Conservation (phyloP, 2,329 filamentous ascomycete species). For the Colletotrichum sp. region DNA sequence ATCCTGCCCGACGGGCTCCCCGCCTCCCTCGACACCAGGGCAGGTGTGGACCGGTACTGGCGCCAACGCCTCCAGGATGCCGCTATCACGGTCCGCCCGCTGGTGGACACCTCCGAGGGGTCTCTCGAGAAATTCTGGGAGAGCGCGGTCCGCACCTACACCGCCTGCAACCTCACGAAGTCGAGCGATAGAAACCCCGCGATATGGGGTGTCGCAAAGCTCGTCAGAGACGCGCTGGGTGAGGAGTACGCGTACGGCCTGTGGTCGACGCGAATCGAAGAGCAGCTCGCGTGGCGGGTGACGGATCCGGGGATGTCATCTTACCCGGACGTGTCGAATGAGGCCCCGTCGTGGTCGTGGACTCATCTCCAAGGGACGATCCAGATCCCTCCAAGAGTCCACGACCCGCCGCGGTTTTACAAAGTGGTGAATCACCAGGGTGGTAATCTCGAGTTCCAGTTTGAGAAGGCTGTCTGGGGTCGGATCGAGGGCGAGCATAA, state of each 20-base stretch:
- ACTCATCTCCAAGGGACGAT: neutral
- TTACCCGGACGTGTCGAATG: neutral
- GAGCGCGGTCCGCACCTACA: conserved; percentile 23
- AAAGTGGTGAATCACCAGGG: neutral
- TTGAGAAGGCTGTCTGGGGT: neutral
- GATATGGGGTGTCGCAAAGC: conserved; percentile 25
- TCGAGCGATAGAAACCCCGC: conserved; percentile 19
- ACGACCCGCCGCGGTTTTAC: neutral
- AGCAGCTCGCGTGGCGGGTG: conserved; percentile 25
- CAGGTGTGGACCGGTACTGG: neutral
- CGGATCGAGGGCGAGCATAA: neutral
- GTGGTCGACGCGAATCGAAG: conserved; percentile 20
- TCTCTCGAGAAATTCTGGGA: conserved; percentile 23
- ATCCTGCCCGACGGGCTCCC: conserved; percentile 22
- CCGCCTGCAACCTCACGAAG: conserved; percentile 20
- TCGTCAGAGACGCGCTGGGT: neutral
- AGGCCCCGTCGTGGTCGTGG: conserved; percentile 1
- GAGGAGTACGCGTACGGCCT: conserved; percentile 18
- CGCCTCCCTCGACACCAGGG: neutral
- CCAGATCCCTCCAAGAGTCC: neutral
- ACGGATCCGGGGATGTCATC: neutral
- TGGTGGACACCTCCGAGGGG: neutral
- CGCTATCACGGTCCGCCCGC: neutral
- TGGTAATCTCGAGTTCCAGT: neutral
- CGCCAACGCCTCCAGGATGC: neutral